These are phyloP conservation scores for Coemansia furcata DNA, from an alignment of 192 early-diverging fungal species.

Conservation along the genomic window DNA sequence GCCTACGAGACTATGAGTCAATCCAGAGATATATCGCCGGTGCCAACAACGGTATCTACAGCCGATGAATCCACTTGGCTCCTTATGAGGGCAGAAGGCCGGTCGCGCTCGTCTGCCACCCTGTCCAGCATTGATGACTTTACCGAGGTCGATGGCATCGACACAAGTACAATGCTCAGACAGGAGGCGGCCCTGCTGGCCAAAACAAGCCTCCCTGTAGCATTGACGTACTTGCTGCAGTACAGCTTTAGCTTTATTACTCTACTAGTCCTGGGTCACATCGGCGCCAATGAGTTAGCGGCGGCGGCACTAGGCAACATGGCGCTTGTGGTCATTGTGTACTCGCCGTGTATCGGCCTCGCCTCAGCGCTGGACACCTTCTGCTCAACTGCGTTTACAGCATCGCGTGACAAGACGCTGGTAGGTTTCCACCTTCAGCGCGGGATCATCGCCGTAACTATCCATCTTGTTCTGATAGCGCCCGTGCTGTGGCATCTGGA, in stretches of 20 bases:
- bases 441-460: conserved; percentile 69
- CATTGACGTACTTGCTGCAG: conserved; percentile 60
- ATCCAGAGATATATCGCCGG: not conserved
- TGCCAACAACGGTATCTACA: not conserved
- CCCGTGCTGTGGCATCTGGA: conserved; percentile 72
- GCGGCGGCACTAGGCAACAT: conserved; percentile 70
- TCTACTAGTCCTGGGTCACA: conserved; percentile 63
- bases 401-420: conserved; percentile 60
- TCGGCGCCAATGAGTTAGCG: conserved; percentile 65
- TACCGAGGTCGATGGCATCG: conserved; percentile 13
- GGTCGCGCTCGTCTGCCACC: not conserved
- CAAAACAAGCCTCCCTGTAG: conserved; percentile 24
- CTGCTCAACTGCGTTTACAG: conserved; percentile 71
- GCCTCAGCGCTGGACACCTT: conserved; percentile 75
- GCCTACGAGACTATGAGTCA: not conserved
- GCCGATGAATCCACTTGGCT: conserved; percentile 19
- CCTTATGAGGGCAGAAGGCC: not conserved
- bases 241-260: conserved; percentile 64
- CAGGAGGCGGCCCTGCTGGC: conserved; percentile 26
- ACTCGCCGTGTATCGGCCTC: conserved; percentile 66
- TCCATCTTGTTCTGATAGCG: conserved; percentile 70
- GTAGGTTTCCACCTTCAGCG: conserved; percentile 80
- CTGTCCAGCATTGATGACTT: conserved; percentile 1
- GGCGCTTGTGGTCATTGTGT: conserved; percentile 69
- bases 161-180: conserved; percentile 11